Percentiles rank a stretch among this genome's conserved stretches.
These are phyloP conservation scores for Bertia moriformis DNA, from an alignment of 2,329 filamentous ascomycete species.

Conservation along the genomic window DNA sequence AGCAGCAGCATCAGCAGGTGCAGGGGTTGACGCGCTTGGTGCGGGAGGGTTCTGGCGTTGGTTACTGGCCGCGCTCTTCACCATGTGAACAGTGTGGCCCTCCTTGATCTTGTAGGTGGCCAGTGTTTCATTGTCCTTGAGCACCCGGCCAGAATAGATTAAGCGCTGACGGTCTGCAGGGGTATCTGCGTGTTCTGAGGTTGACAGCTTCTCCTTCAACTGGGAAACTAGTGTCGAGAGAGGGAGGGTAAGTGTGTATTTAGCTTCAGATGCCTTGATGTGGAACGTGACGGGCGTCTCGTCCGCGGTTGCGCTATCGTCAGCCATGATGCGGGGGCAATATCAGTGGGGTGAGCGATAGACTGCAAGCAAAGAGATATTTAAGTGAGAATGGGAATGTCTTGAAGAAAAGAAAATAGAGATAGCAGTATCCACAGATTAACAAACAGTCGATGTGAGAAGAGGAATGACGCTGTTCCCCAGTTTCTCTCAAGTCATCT, in stretches of 20 bases:
- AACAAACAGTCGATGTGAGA: too few relatives aligned
- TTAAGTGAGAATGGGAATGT: neutral
- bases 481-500: too few relatives aligned
- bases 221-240: conserved; percentile 66
- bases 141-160: conserved; percentile 91
- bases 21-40: neutral
- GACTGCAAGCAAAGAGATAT: neutral
- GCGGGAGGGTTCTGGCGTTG: neutral
- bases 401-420: too few relatives aligned
- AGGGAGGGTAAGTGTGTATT: conserved; percentile 68
- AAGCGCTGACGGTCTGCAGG: conserved; percentile 79
- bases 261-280: conserved; percentile 90
- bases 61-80: conserved; percentile 91
- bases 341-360: neutral
- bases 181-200: conserved; percentile 70
- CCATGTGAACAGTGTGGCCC: conserved; percentile 88
- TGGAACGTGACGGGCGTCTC: conserved; percentile 84
- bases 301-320: conserved; percentile 41
- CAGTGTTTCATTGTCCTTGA: conserved; percentile 85
- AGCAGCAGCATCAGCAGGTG: neutral
- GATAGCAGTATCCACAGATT: too few relatives aligned
- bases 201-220: conserved; percentile 77
- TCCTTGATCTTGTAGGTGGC: conserved; percentile 86
- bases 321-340: conserved; percentile 38
- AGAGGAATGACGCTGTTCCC: too few relatives aligned